Percentiles rank a stretch among this genome's conserved stretches.
Conservation (phyloP, 768 basidiomycete species). For the Sutorius australiensis region DNA sequence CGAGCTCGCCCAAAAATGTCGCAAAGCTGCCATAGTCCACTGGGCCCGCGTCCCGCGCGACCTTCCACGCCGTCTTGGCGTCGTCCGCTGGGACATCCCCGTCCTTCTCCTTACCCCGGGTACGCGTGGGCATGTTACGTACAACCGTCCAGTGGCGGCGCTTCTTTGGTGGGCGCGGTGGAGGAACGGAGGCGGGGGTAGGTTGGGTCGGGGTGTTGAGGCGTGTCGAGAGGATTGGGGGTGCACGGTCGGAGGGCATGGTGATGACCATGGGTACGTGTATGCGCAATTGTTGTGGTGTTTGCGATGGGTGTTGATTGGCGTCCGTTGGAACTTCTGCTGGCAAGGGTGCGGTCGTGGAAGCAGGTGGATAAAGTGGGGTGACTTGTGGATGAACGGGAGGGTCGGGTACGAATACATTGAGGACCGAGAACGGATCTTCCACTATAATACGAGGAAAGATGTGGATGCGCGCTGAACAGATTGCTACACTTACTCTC, state of each 20-base stretch:
- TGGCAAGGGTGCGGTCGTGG: constrained; percentile 18
- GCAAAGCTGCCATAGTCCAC: constrained; percentile 65
- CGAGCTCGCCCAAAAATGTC: constrained; percentile 43
- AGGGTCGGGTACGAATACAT: constrained; percentile 57
- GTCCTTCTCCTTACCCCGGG: constrained; percentile 51
- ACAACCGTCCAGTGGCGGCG: constrained; percentile 61
- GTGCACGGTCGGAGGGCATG: constrained; percentile 20
- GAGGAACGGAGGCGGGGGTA: not conserved
- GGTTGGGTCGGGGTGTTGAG: not conserved
- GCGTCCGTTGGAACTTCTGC: not conserved
- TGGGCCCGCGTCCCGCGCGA: constrained; percentile 49
- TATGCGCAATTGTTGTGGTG: constrained; percentile 10
- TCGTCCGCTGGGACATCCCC: constrained; percentile 35
- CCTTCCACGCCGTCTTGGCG: constrained; percentile 42
- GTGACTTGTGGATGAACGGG: constrained; percentile 51
- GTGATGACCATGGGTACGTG: constrained; percentile 28
- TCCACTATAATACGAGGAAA: constrained; percentile 49
- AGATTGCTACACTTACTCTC: constrained; percentile 47
- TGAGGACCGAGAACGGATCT: constrained; percentile 70
- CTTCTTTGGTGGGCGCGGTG: constrained; percentile 20
- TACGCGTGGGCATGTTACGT: constrained; percentile 47
- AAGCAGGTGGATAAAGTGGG: constrained; percentile 49
- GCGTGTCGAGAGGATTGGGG: constrained; percentile 14
- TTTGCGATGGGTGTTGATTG: not conserved
- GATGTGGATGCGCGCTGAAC: not conserved